These are phyloP conservation scores for Nitzschia palea DNA, from an alignment of 108 stramenopile species.

Conservation along the genomic window DNA sequence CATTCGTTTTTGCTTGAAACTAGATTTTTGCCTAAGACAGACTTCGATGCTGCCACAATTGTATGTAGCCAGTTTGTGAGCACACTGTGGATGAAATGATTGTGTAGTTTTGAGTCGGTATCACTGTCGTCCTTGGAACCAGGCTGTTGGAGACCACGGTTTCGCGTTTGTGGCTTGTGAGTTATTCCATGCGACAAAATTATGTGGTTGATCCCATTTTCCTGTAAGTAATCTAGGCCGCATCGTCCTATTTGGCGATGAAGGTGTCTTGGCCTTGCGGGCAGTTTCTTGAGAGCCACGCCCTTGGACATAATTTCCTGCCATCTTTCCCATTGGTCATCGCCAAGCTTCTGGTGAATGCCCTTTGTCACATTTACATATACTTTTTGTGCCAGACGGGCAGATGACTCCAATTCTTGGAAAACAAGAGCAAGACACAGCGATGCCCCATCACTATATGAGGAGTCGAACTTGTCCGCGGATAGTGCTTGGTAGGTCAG, in stretches of 20 bases:
- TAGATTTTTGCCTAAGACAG: neutral
- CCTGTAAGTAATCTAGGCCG: slow-evolving; percentile 14
- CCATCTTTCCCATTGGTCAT: slow-evolving; percentile 25
- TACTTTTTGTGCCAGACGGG: slow-evolving; percentile 3
- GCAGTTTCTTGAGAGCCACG: neutral
- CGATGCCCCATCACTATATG: neutral
- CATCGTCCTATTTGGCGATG: slow-evolving; percentile 22
- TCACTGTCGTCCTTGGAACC: neutral
- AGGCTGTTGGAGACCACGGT: neutral
- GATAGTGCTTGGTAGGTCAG: slow-evolving; percentile 27
- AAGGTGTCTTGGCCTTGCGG: neutral
- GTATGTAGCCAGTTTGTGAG: slow-evolving; percentile 51
- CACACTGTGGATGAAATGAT: slow-evolving; percentile 16
- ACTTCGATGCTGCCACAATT: slow-evolving; percentile 15
- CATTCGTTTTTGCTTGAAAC: slow-evolving; percentile 16
- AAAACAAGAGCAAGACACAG: slow-evolving; percentile 20
- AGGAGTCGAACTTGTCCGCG: neutral
- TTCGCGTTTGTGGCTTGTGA: slow-evolving; percentile 15
- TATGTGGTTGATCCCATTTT: slow-evolving; percentile 13
- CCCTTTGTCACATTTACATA: neutral
- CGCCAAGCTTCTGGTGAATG: neutral
- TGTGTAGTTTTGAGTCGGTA: slow-evolving; percentile 6
- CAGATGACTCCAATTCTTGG: slow-evolving; percentile 3
- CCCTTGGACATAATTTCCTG: neutral
- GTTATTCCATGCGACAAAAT: slow-evolving; percentile 2